phyloP scores from a whole-genome alignment of 139 green algal species.

The Desmodesmus armatus region DNA sequence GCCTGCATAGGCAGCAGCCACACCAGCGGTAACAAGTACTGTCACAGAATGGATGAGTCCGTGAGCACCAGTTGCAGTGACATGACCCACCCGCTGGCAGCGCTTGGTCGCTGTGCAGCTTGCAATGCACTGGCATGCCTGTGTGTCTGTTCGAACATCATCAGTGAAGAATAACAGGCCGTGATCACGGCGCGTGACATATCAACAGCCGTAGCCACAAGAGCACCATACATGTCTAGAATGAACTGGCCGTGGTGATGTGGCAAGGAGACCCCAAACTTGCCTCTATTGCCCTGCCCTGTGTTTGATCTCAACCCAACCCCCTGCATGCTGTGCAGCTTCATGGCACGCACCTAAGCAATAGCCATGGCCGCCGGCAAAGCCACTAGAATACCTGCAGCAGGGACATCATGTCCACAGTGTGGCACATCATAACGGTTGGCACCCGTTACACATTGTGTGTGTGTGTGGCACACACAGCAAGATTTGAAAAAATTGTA shows the following conservation, averaged over 20 bases:
- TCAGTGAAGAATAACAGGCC: neutral
- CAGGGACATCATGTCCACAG: too few species aligned
- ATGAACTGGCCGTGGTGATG: neutral
- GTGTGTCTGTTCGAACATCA: neutral
- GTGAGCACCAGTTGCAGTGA: neutral
- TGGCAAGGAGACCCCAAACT: neutral
- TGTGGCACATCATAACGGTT: neutral
- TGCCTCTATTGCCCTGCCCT: neutral
- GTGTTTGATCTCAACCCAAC: too few species aligned
- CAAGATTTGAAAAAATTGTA: too few species aligned
- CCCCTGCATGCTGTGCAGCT: neutral
- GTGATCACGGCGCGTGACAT: neutral
- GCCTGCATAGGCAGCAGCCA: neutral
- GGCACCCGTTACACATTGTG: neutral
- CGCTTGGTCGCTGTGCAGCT: neutral
- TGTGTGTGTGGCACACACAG: neutral
- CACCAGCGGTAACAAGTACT: neutral
- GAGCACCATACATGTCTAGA: neutral
- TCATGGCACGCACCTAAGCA: too few species aligned
- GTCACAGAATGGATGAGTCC: neutral
- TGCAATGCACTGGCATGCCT: neutral
- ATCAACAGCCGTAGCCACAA: too few species aligned
- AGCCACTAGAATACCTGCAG: neutral
- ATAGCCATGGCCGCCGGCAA: too few species aligned
- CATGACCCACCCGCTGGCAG: neutral